phyloP scores from a whole-genome alignment of 306 rosid genomes.

The Echinosophora koreensis region DNA sequence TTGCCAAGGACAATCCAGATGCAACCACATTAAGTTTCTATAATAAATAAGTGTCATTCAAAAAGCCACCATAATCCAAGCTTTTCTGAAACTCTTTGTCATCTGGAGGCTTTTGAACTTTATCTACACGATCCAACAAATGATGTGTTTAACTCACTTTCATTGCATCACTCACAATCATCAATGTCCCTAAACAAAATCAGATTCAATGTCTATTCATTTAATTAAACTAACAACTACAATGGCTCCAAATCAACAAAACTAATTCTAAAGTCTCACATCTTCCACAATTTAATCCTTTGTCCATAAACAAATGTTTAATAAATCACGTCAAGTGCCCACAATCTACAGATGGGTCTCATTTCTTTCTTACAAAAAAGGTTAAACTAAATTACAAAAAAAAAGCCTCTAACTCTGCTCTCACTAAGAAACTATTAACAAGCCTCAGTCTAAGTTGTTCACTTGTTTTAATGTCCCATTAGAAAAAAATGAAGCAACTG shows the following conservation, averaged over 20 bases:
- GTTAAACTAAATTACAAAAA: too few species aligned
- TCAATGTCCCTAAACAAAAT: not conserved
- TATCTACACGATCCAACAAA: not conserved
- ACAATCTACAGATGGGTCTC: too few species aligned
- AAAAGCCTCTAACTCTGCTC: too few species aligned
- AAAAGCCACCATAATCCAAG: not conserved
- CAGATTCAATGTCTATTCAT: not conserved
- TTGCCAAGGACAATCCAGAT: not conserved
- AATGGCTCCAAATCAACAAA: not conserved
- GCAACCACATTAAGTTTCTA: slow-evolving; percentile 16
- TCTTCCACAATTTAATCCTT: too few species aligned
- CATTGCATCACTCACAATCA: not conserved
- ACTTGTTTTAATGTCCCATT: too few species aligned
- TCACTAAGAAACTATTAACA: too few species aligned
- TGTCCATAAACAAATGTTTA: too few species aligned
- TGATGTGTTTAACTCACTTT: not conserved
- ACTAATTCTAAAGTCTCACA: not conserved
- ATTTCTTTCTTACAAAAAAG: too few species aligned
- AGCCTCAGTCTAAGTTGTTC: too few species aligned
- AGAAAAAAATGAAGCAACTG: too few species aligned
- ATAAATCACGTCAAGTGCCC: too few species aligned
- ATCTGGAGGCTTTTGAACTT: not conserved
- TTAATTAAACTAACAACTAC: not conserved
- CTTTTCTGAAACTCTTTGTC: not conserved
- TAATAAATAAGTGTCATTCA: not conserved